A percentile compares a stretch with the other conserved stretches of the same genome.
Conservation (phyloP, 257 asterid species). For the Capsicum rhomboideum region DNA sequence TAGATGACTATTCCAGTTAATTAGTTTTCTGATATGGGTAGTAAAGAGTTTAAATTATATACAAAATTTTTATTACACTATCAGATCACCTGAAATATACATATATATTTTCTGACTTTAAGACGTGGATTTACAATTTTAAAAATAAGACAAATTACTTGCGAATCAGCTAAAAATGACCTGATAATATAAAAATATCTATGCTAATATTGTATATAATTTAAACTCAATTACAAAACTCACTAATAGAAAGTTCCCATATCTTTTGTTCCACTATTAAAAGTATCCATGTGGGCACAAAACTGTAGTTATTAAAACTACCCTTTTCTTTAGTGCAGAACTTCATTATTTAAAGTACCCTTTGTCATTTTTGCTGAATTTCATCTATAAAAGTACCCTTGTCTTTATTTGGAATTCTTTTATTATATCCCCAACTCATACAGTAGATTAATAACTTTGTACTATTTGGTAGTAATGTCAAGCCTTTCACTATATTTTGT, state of each 20-base stretch:
- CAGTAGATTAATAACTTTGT: neutral
- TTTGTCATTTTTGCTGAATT: neutral
- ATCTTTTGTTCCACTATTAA: no score
- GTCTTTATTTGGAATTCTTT: neutral
- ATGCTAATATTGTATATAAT: no score
- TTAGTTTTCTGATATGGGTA: neutral
- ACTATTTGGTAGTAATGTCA: constrained; percentile 7
- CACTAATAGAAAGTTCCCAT: neutral
- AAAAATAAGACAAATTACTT: neutral
- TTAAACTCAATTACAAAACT: neutral
- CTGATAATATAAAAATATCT: neutral
- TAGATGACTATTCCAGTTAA: neutral
- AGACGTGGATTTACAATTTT: neutral
- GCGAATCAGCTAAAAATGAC: neutral
- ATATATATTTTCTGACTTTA: neutral
- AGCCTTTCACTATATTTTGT: constrained; percentile 2
- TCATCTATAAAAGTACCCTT: neutral
- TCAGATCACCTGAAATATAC: neutral
- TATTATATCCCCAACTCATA: neutral
- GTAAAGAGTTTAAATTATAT: neutral
- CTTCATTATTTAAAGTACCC: neutral
- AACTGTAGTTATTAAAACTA: neutral
- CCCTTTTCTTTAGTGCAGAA: neutral
- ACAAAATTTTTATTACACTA: neutral
- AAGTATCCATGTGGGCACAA: neutral